A percentile compares a stretch with the other conserved stretches of the same genome.
Evolutionary conservation across 2,329 filamentous ascomycete genomes (phyloP).

Genomic region (Colletotrichum tofieldiae): DNA sequence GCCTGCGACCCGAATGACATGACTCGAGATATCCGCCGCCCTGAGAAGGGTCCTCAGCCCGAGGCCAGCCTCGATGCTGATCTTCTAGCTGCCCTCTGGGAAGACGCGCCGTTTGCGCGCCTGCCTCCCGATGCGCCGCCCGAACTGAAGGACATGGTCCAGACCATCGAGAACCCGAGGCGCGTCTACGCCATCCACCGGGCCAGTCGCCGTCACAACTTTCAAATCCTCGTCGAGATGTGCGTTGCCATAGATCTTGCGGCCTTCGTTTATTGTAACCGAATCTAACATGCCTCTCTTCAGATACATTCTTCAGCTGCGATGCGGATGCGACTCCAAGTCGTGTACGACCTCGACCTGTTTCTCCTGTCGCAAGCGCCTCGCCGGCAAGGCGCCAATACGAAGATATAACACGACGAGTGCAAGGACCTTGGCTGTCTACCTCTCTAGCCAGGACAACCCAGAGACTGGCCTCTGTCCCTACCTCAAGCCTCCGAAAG

Average conservation of each 20-base stretch:
- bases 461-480: conserved; percentile 80
- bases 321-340: conserved; percentile 81
- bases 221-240: conserved; percentile 79
- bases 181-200: conserved; percentile 74
- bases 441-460: conserved; percentile 85
- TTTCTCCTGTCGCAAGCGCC: conserved; percentile 81
- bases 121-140: conserved; percentile 73
- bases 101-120: conserved; percentile 69
- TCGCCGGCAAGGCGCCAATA: conserved; percentile 77
- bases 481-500: conserved; percentile 59
- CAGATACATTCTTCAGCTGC: conserved; percentile 86
- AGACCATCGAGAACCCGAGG: conserved; percentile 74
- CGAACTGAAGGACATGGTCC: conserved; percentile 69
- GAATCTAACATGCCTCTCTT: conserved; percentile 43
- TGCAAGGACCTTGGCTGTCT: conserved; percentile 84
- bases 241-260: conserved; percentile 55
- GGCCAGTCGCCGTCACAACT: conserved; percentile 73
- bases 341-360: conserved; percentile 84
- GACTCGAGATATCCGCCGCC: conserved; percentile 62
- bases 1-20: conserved; percentile 58
- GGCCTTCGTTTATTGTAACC: conserved; percentile 4
- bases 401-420: conserved; percentile 86
- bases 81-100: conserved; percentile 73
- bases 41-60: conserved; percentile 52
- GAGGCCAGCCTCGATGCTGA: conserved; percentile 59